Base-by-base conservation (phyloP, 331 rosid species). In the Pyrus hybrid region DNA sequence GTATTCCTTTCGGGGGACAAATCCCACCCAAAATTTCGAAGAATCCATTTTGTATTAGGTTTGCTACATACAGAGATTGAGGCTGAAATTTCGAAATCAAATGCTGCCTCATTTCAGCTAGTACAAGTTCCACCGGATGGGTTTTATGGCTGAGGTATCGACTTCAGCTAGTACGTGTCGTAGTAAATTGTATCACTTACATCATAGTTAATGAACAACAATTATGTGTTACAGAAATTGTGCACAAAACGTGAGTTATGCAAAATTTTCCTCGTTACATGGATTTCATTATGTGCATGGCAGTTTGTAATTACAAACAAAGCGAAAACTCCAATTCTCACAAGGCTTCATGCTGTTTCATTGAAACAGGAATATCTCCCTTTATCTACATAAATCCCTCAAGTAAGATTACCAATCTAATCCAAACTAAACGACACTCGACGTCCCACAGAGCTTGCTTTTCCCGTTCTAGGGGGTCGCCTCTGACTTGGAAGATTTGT, bases 1-100 rank as follows among this genome's bases (percentile, higher is more conserved):
- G 80, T 82, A 53, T 87, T 87, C 85, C 89, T 87, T 68, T 85
- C 91, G 10, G 86, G 83, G n/a, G 87, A 87, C 73, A 53, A 76
- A 69, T 87, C 89, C 2, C 83, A 83, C 65, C 84, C 80, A 0
- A 77, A 80, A 69, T 85, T 78, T 70, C 45, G 71, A 30, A 70
- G 63, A 53, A 69, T 80, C 72, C 45, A 29, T 73, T 33, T 61
- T 76, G 71, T 82, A 29, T 53, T 87, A 63, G 73, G 83, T 17
- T 69, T 80, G 25, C 49, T 87, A 18, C 75, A 75, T 28, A 74
- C 30, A 70, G 89, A 87, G 72, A 78, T 78, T 79, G 85, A 69
- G 21, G 62, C 58, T 63, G 35, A 75, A 64, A 63, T 29, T 72
- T 32, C 65, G 41, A 75, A 64, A 79, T 33, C 75, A 64, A 25